These are phyloP conservation scores for Cerioporus squamosus DNA, from an alignment of 1,284 basidiomycete genomes.

Conservation along the genomic window DNA sequence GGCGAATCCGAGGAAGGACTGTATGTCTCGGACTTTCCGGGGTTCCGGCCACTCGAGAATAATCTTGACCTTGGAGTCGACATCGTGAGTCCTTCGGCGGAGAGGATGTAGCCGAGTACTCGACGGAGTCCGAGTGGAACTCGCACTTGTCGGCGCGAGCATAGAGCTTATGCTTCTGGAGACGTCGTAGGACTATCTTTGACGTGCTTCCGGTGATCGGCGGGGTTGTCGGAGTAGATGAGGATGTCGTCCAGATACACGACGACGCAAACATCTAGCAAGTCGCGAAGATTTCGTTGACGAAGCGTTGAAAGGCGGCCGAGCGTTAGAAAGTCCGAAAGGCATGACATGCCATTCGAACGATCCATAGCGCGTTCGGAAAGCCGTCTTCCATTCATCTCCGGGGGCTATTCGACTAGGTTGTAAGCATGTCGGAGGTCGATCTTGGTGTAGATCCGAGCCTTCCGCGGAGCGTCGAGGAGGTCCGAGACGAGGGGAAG, in stretches of 20 bases:
- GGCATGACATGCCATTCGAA: slow-evolving; percentile 45
- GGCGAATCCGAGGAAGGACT: slow-evolving; percentile 17
- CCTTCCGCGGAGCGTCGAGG: slow-evolving; percentile 32
- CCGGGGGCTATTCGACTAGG: slow-evolving; percentile 33
- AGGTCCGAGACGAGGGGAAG: slow-evolving; percentile 40
- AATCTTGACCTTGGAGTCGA: slow-evolving; percentile 38
- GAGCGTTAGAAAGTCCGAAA: slow-evolving; percentile 33
- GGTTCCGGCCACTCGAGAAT: slow-evolving; percentile 21
- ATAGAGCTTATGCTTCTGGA: slow-evolving; percentile 38
- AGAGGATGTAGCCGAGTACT: slow-evolving; percentile 47
- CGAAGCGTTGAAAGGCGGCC: slow-evolving; percentile 30
- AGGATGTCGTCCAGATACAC: slow-evolving; percentile 34
- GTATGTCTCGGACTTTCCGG: slow-evolving; percentile 12
- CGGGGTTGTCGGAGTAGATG: slow-evolving; percentile 24
- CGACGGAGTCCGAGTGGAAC: slow-evolving; percentile 34
- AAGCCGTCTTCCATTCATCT: slow-evolving; percentile 42
- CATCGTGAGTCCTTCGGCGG: slow-evolving; percentile 38
- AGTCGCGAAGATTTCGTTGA: slow-evolving; percentile 29
- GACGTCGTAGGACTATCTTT: slow-evolving; percentile 38
- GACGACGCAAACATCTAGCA: slow-evolving; percentile 23
- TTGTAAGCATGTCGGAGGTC: slow-evolving; percentile 37
- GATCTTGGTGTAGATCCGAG: slow-evolving; percentile 35
- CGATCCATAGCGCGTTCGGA: slow-evolving; percentile 40
- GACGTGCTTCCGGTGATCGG: slow-evolving; percentile 34
- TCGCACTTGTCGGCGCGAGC: slow-evolving; percentile 44